Evolutionary conservation across 495 filamentous ascomycete species (phyloP), one percentile per base, ranked within the genome.

Genomic region (Podospora didyma): DNA sequence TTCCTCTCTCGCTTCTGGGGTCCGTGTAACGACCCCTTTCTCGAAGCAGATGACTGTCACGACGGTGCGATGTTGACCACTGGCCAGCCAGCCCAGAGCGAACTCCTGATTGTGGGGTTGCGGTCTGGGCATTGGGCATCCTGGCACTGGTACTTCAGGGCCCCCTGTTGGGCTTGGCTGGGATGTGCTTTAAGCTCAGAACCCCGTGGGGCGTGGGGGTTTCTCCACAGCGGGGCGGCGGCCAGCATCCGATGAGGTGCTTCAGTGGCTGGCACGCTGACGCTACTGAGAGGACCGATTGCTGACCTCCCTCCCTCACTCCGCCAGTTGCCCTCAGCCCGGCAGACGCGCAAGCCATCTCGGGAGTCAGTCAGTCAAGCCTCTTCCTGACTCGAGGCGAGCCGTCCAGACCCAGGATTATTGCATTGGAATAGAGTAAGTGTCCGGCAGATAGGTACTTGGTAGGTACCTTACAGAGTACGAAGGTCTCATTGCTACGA

Each of bases 121-220:
- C 61, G 56, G 24, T 57, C 57, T 53, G 24, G 48, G 28, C 16
- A 31, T 12, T 37, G 19, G 9, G 31, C 10, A 34, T n/a, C 34
- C 48, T 31, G 48, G 11, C 48, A 11, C 23, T 20, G 34, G 22
- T n/a, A 35, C 39, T 17, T 16, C 12, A 26, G n/a, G n/a, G 28
- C 11, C 31, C 22, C 28, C 46, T 49, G 46, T 10, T 22, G 12
- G 16, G 22, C 44, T 54, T 49, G 47, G 46, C 49, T 48, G 55
- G 52, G 55, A 37, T 21, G 50, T 19, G 23, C 42, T 46, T 53
- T 48, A 55, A 60, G 44, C 50, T 57, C 41, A 47, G 16, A 50
- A 62, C 63, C 63, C 65, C 63, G 49, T 68, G 65, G 65, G 65
- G 67, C 62, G 67, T 68, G 65, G 67, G 65, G 67, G 65, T 59